Base-by-base conservation (phyloP, 2,329 filamentous ascomycete species). In the Venturia nashicola region DNA sequence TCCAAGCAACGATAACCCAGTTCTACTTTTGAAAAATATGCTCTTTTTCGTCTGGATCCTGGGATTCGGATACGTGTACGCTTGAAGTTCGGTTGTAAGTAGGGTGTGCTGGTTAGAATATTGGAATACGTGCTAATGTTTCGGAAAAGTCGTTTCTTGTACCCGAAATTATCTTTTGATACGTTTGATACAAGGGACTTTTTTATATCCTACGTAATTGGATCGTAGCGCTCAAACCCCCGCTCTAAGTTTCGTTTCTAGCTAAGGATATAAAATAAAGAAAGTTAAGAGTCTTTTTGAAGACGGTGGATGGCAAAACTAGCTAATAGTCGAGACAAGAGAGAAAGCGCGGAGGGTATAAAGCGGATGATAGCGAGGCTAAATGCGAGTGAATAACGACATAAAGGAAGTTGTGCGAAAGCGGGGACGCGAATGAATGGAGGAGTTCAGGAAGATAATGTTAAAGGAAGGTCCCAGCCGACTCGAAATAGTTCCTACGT, bases 401-500 rank as follows among this genome's bases (percentile, higher is more conserved):
- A 34, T 9, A 54, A 7, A 11, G 14, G 23, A 54, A 54, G 23
- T 32, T 34, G 23, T 34, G 23, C 23, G 14, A 48, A 32, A 16
- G 23, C 23, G 16, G 23, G 7, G 9, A 34, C 23, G 27, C 23
- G 2, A n/a, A 54, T 5, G 23, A 54, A n/a, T 34, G 23, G 9
- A 34, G 16, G 11, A 34, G 3, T 32, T 54, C 48, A 54, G 5
- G 12, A 32, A 32, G 48, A 54, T 9, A 54, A 7, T 18, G 48
- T 32, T 23, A 78, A 70, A 3, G 77, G 77, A 46, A 80, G 68
- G 1, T 78, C 79, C 55, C 76, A 75, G 36, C 77, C 78, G 65
- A 80, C 72, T 65, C 78, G 76, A 70, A 76, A 80, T 8, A 81
- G 73, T 67, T 81, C 79, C 66, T 77, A 76, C 12, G 78, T 77